Base-by-base conservation (phyloP, 106 monocot genomes). In the Allium cepa region DNA sequence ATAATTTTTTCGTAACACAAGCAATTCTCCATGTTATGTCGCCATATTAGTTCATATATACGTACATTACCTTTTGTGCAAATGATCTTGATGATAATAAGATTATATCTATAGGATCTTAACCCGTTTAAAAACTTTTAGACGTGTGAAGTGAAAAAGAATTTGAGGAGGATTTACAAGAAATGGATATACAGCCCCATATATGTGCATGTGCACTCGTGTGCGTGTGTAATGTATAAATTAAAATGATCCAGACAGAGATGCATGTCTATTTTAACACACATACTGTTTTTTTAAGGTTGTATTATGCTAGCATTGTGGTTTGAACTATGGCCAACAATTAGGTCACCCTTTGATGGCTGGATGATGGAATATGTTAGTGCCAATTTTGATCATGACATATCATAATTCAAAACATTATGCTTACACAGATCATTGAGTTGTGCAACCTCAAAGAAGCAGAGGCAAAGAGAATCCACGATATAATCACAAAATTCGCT, bases 361-460 rank as follows among this genome's bases (percentile, higher is more conserved):
- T 88, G 88, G 88, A 69, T 71, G 46, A 84, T 88, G 62, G 53
- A 84, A 11, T 84, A 79, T 10, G 53, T 88, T 8, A 73, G 79
- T 52, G 84, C 88, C 22, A 81, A 81, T 12, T 88, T 88, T 56
- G 81, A 88, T 26, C 88, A 81, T n/a, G 81, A 11, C 84, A 84
- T 3, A 88, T 84, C 49, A 84, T 88, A n/a, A 88, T 79, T 68
- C 79, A 79, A 77, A 84, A 84, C 55, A 85, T 82, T 8, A 36
- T 8, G 7, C 53, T 15, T 8, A 8, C 7, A 55, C 81, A 80
- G 57, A 87, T 87, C 68, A 77, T 87, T 56, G 79, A 87, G 0
- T 77, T 87, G 48, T 87, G 86, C 79, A 59, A 74, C 59, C 50
- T 87, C 18, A 71, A 22, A 36, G 82, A 77, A 13, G 79, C 70